phyloP scores from a whole-genome alignment of 768 basidiomycete species.

The Calocybe indica region DNA sequence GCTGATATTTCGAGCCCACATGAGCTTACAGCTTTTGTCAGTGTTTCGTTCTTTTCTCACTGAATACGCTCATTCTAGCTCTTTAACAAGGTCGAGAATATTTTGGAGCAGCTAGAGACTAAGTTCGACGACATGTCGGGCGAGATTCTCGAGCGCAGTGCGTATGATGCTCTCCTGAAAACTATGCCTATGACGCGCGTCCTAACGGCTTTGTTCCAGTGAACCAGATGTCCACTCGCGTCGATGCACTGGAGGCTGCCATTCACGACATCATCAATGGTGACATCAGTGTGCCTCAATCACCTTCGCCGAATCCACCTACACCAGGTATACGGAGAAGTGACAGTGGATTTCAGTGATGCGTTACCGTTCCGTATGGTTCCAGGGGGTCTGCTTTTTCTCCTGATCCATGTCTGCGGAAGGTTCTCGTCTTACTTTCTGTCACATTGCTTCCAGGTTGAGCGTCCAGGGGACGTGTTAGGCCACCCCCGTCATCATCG shows the following conservation, averaged over 20 bases:
- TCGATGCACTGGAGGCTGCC: conserved; percentile 83
- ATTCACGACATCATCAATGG: conserved; percentile 91
- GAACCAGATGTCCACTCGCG: conserved; percentile 88
- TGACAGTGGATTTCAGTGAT: conserved; percentile 26
- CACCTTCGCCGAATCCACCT: conserved; percentile 43
- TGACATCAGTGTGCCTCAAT: conserved; percentile 58
- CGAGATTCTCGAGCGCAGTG: conserved; percentile 82
- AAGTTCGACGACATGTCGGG: conserved; percentile 93
- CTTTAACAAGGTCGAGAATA: conserved; percentile 67
- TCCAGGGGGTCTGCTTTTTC: no score
- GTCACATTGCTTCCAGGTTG: no score
- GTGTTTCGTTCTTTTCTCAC: conserved; percentile 21
- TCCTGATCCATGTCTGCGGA: no score
- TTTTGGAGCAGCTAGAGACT: conserved; percentile 82
- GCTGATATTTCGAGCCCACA: conserved; percentile 87
- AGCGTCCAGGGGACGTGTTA: no score
- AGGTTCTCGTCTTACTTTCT: no score
- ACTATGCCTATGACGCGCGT: conserved; percentile 5
- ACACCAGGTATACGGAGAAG: conserved; percentile 34
- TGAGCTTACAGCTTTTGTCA: conserved; percentile 89
- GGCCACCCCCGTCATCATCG: no score
- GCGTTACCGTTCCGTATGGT: no score
- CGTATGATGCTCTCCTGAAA: conserved; percentile 25
- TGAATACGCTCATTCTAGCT: background rate
- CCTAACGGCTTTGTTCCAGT: conserved; percentile 40